Conservation (phyloP, 352 stramenopile genomes). For the Globisporangium perplexum region DNA sequence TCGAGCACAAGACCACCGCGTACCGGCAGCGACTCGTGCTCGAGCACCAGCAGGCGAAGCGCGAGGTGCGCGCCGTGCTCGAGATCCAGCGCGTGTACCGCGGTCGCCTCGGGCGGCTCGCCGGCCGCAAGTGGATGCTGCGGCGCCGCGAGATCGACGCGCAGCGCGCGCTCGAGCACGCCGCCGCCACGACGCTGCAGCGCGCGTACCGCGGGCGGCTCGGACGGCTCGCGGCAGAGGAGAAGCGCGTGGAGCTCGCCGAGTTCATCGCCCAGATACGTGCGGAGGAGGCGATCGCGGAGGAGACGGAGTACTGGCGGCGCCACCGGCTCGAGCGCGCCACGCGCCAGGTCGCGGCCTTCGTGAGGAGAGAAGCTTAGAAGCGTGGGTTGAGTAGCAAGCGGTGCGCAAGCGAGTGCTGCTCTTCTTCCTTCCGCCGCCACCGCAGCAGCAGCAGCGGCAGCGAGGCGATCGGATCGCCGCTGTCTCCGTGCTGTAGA, state of each 20-base stretch:
- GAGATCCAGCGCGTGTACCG: constrained; percentile 76
- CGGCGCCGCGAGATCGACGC: constrained; percentile 83
- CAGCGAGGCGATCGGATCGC: too few species aligned
- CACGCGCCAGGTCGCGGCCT: constrained; percentile 42
- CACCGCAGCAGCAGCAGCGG: too few species aligned
- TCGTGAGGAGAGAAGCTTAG: constrained; percentile 62
- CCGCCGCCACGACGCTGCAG: constrained; percentile 81
- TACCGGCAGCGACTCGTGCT: constrained; percentile 59
- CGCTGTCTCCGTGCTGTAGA: too few species aligned
- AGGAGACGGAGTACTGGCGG: constrained; percentile 81
- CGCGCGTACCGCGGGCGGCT: constrained; percentile 83
- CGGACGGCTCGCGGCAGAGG: constrained; percentile 74
- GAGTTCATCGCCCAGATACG: constrained; percentile 92
- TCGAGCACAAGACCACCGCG: constrained; percentile 52
- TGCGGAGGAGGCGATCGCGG: constrained; percentile 85
- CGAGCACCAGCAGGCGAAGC: constrained; percentile 60
- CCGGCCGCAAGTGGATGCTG: constrained; percentile 78
- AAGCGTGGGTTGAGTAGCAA: too few species aligned
- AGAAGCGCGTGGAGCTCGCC: constrained; percentile 85
- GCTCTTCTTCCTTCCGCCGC: too few species aligned
- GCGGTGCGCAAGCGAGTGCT: too few species aligned
- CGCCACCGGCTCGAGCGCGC: constrained; percentile 48
- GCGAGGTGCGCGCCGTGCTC: constrained; percentile 35
- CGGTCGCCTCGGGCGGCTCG: constrained; percentile 74
- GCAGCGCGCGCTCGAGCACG: constrained; percentile 63